These are phyloP conservation scores for Ceratobasidium sp. DNA, from an alignment of 1,284 basidiomycete species.

Conservation along the genomic window DNA sequence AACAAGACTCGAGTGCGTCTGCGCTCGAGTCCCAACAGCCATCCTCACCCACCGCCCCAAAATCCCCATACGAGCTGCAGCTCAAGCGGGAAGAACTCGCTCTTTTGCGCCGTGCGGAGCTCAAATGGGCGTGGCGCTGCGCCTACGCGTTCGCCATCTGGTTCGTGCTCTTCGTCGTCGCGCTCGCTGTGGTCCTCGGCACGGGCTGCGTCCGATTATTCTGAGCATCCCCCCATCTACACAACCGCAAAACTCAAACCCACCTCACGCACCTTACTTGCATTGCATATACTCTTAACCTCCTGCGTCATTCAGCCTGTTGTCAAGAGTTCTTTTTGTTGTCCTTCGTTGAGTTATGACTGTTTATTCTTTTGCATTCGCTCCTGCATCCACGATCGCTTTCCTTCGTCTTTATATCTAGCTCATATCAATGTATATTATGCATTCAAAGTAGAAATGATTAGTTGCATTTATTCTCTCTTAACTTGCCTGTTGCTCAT, in stretches of 20 bases:
- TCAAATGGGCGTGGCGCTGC: constrained; percentile 50
- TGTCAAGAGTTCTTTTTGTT: background rate
- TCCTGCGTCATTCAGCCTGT: background rate
- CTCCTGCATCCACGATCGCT: constrained; percentile 12
- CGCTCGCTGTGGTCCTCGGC: constrained; percentile 33
- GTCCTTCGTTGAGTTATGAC: constrained; percentile 41
- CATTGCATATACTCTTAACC: constrained; percentile 35
- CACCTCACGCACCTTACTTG: background rate
- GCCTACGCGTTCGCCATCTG: constrained; percentile 43
- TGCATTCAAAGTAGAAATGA: constrained; percentile 44
- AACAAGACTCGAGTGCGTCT: constrained; percentile 9
- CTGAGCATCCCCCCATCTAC: constrained; percentile 1
- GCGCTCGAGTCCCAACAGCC: constrained; percentile 22
- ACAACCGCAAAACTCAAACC: background rate
- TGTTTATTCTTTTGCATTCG: constrained; percentile 34
- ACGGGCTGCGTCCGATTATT: constrained; percentile 35
- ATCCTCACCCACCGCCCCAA: constrained; percentile 30
- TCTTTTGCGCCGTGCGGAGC: constrained; percentile 46
- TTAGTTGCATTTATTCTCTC: constrained; percentile 25
- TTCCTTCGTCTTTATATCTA: constrained; percentile 15
- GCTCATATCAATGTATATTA: constrained; percentile 40
- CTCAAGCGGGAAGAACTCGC: constrained; percentile 45
- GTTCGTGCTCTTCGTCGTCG: constrained; percentile 22
- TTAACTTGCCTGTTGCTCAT: constrained; percentile 19
- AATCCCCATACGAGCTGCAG: constrained; percentile 39